These are phyloP conservation scores for Austropuccinia psidii DNA, from an alignment of 1,284 basidiomycete genomes.

Conservation along the genomic window DNA sequence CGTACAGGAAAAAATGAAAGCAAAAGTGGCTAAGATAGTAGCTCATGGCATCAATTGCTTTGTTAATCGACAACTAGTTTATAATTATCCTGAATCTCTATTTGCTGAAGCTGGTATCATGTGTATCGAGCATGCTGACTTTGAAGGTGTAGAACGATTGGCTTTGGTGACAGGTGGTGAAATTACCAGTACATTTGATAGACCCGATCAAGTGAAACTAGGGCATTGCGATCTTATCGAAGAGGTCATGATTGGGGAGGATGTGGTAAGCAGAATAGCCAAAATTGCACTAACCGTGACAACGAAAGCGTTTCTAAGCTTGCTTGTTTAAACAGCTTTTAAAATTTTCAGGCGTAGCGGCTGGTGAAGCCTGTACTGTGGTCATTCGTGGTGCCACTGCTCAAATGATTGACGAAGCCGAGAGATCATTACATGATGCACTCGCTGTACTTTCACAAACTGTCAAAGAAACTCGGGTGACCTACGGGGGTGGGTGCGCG, in stretches of 20 bases:
- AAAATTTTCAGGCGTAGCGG: constrained; percentile 97
- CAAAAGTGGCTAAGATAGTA: constrained; percentile 90
- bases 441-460: constrained; percentile 96
- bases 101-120: constrained; percentile 89
- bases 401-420: constrained; percentile 99
- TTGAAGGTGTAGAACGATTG: constrained; percentile 94
- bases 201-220: constrained; percentile 85
- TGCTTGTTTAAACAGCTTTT: constrained; percentile 60
- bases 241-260: constrained; percentile 99
- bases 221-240: constrained; percentile 91
- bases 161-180: constrained; percentile 97
- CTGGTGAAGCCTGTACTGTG: constrained; percentile 97
- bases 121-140: constrained; percentile 97
- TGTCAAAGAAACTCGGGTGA: constrained; percentile 88
- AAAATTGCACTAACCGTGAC: no score
- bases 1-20: constrained; percentile 95
- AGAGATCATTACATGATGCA: constrained; percentile 93
- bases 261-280: constrained; percentile 63
- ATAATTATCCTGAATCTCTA: constrained; percentile 97
- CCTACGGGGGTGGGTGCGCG: constrained; percentile 90
- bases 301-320: not conserved
- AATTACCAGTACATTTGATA: constrained; percentile 91
- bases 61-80: constrained; percentile 96
- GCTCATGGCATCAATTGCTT: constrained; percentile 94
- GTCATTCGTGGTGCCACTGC: constrained; percentile 92